Evolutionary conservation across 202 grass and related monocot genomes (phyloP).

Genomic region (Eragrostis tef): DNA sequence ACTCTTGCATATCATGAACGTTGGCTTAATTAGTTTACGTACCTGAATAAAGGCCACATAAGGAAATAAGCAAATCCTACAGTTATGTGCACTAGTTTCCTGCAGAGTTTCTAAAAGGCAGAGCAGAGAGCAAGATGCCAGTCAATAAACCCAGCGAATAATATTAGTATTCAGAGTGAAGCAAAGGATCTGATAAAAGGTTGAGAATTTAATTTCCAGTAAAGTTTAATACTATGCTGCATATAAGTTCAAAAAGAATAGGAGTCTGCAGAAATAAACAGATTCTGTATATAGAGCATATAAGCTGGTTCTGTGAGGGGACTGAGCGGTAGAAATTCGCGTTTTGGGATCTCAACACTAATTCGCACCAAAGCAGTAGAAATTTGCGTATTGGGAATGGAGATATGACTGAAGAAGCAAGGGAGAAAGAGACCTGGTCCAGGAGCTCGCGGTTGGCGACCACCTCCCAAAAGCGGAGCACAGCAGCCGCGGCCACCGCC

Average conservation of each 20-base stretch:
- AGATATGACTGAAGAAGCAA: background rate
- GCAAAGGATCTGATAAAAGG: too few relatives aligned
- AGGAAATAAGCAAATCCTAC: constrained; percentile 71
- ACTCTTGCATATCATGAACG: background rate
- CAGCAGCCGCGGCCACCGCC: constrained; percentile 14
- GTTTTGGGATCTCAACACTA: too few relatives aligned
- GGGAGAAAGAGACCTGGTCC: constrained; percentile 45
- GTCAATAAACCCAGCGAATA: background rate
- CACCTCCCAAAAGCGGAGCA: constrained; percentile 72
- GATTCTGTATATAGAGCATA: too few relatives aligned
- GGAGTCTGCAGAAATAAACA: too few relatives aligned
- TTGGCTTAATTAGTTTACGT: constrained; percentile 2
- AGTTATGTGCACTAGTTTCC: constrained; percentile 86
- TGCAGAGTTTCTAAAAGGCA: constrained; percentile 64
- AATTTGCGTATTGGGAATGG: too few relatives aligned
- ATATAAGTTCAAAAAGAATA: too few relatives aligned
- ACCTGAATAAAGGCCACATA: constrained; percentile 90
- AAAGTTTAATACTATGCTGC: too few relatives aligned
- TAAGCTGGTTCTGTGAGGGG: too few relatives aligned
- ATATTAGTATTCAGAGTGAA: too few relatives aligned
- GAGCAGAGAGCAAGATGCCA: background rate
- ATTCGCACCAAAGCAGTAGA: too few relatives aligned
- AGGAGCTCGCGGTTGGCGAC: constrained; percentile 65
- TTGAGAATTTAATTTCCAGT: too few relatives aligned
- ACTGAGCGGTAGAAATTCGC: too few relatives aligned